Conservation (phyloP, 2,329 filamentous ascomycete species). For the Simplicillium aogashimaense region DNA sequence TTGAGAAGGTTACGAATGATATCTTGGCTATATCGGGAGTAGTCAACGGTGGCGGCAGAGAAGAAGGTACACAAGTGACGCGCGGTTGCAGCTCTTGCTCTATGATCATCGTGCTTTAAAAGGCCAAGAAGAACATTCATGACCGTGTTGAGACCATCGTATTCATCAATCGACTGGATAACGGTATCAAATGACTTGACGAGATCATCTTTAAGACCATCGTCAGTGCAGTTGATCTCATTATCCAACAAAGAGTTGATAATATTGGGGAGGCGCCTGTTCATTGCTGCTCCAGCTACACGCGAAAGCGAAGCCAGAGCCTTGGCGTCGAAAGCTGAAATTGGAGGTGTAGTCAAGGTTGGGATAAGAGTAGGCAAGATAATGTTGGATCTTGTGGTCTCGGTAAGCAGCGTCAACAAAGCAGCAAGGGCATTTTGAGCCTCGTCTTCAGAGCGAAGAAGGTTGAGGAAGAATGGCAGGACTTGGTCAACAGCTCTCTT, state of each 20-base stretch:
- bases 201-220: constrained; percentile 62
- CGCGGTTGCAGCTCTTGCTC: constrained; percentile 67
- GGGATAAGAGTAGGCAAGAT: constrained; percentile 95
- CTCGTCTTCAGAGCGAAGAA: constrained; percentile 77
- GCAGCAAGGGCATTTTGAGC: constrained; percentile 90
- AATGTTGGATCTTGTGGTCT: constrained; percentile 87
- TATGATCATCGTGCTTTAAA: constrained; percentile 88
- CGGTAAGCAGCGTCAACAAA: constrained; percentile 85
- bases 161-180: constrained; percentile 87
- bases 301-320: constrained; percentile 87
- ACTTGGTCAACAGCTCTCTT: constrained; percentile 95
- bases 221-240: constrained; percentile 68
- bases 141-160: constrained; percentile 85
- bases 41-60: constrained; percentile 68
- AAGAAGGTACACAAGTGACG: constrained; percentile 83
- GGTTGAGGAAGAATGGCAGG: constrained; percentile 78
- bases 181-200: constrained; percentile 79
- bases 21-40: constrained; percentile 92
- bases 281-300: constrained; percentile 86
- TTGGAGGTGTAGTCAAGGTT: constrained; percentile 80
- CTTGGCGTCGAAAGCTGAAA: constrained; percentile 89
- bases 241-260: constrained; percentile 93
- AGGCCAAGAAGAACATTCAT: constrained; percentile 89
- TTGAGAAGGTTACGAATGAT: constrained; percentile 84
- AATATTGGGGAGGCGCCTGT: constrained; percentile 77